Evolutionary conservation across 495 filamentous ascomycete genomes (phyloP).

Genomic region (Aspergillus leporis): DNA sequence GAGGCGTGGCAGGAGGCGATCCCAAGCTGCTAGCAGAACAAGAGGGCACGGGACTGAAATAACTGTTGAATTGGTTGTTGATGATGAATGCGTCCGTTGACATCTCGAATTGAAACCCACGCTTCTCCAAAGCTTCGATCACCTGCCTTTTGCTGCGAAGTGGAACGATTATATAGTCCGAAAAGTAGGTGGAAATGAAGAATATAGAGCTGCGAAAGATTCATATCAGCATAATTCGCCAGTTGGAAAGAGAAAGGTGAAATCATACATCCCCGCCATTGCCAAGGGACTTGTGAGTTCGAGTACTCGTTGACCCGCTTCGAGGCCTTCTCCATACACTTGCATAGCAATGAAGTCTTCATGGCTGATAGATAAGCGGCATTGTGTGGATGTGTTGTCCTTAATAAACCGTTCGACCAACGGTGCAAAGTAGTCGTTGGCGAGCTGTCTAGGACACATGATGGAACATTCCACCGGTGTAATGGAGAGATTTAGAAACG

Average conservation of each 20-base stretch:
- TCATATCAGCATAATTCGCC: conserved; percentile 6
- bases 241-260: not conserved
- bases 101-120: conserved; percentile 83
- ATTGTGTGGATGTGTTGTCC: conserved; percentile 33
- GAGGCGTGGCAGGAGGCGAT: conserved; percentile 67
- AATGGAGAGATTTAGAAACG: conserved; percentile 90
- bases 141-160: conserved; percentile 69
- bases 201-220: conserved; percentile 70
- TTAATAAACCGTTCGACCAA: conserved; percentile 52
- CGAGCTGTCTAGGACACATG: conserved; percentile 75
- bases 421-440: conserved; percentile 71
- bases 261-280: conserved; percentile 78
- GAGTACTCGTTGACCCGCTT: conserved; percentile 90
- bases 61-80: conserved; percentile 26
- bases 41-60: conserved; percentile 33
- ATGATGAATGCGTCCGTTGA: conserved; percentile 69
- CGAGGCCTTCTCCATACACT: conserved; percentile 82
- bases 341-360: conserved; percentile 88
- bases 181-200: conserved; percentile 98
- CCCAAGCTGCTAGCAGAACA: conserved; percentile 29
- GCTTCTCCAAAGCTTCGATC: conserved; percentile 70
- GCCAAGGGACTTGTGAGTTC: conserved; percentile 91
- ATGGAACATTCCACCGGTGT: conserved; percentile 93
- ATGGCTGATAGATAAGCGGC: conserved; percentile 67
- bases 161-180: conserved; percentile 94